Evolutionary conservation across 495 filamentous ascomycete species (phyloP), one percentile per base, ranked within the genome.

Genomic region (Aspergillus haitiensis): DNA sequence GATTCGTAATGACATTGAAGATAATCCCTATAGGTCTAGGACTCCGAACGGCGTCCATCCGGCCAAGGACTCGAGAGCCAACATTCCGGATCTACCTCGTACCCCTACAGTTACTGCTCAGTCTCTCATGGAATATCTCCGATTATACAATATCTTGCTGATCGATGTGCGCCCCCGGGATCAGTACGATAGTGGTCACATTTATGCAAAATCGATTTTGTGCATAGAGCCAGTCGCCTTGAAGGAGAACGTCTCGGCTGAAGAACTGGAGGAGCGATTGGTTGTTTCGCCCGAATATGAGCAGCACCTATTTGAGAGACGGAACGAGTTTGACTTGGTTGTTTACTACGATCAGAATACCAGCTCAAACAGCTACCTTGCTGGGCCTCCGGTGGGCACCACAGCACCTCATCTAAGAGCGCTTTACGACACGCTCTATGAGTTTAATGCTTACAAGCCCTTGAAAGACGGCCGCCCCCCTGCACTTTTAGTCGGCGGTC

Each of bases 221-320:
- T 98, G 93, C 72, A 81, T 98, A 52, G 94, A 99, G 65, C 91
- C 93, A n/a, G 84, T 92, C 40, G 82, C 82, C 12, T 70, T 90
- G 58, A 82, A 88, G 52, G 79, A 83, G 40, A 87, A 91, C 46
- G 88, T 96, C 45, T 96, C 93, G 0, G 93, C 90, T 9, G 88
- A 92, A 51, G 84, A 97, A 54, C 81, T 99, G 13, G 85, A 84
- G 56, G 89, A 97, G 53, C 86, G 88, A 33, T 82, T 97, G 58
- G 82, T 96, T 10, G 75, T 97, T 8, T 88, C 88, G 2, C 91
- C 94, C 6, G 77, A 88, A 18, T 66, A 75, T 48, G 94, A 98
- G 67, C 86, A 87, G 61, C 70, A 77, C 2, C 74, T 91, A 15
- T 95, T 96, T 60, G 86, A 89, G 39, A 81, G 81, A 51, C 83